Evolutionary conservation across 2,329 filamentous ascomycete genomes (phyloP).

Genomic region (Epichloe glyceriae): DNA sequence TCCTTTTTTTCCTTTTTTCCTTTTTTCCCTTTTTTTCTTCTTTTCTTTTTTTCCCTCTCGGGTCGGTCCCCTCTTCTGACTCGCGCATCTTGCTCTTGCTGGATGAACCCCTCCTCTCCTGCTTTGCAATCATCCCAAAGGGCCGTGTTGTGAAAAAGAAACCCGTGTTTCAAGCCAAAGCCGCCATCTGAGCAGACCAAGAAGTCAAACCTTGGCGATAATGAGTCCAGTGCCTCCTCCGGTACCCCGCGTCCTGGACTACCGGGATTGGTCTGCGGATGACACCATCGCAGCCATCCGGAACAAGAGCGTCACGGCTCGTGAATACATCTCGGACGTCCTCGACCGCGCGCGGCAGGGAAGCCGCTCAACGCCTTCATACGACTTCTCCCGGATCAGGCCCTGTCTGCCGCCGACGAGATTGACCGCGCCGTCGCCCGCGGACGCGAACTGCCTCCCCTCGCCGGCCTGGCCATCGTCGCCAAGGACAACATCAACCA

Average conservation of each 20-base stretch:
- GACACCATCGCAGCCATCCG: slow-evolving; percentile 1
- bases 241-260: not conserved
- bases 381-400: slow-evolving; percentile 1
- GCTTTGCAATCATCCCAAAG: too few species aligned
- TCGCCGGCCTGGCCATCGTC: slow-evolving; percentile 12
- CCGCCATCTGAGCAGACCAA: too few species aligned
- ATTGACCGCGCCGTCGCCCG: slow-evolving; percentile 3
- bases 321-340: slow-evolving; percentile 3
- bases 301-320: slow-evolving; percentile 1
- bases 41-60: too few species aligned
- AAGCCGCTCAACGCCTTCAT: slow-evolving; percentile 4
- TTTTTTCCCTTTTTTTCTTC: too few species aligned
- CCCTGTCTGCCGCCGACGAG: not conserved
- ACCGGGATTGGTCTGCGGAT: slow-evolving; percentile 2
- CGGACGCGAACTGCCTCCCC: slow-evolving; percentile 7
- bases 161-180: too few species aligned
- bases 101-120: too few species aligned
- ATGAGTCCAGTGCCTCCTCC: not conserved
- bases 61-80: too few species aligned
- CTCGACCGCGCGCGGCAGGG: not conserved
- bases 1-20: too few species aligned
- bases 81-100: too few species aligned
- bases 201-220: not conserved
- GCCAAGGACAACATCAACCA: slow-evolving; percentile 13
- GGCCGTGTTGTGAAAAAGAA: too few species aligned